phyloP scores from a whole-genome alignment of 2,329 filamentous ascomycete genomes.

The Beauveria asiatica region DNA sequence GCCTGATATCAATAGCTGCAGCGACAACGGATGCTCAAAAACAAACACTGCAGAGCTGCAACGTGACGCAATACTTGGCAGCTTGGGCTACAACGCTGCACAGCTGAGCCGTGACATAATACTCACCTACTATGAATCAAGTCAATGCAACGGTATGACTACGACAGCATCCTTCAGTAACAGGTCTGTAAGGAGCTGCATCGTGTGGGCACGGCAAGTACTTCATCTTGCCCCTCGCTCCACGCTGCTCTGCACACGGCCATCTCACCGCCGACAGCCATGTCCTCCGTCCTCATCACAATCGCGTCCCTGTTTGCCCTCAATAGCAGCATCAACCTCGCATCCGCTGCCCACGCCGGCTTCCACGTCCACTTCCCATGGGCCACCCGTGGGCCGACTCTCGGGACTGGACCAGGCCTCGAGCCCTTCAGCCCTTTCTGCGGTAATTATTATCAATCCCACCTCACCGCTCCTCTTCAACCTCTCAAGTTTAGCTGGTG shows the following conservation, averaged over 20 bases:
- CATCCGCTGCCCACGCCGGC: background rate
- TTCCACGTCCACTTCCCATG: conserved; percentile 5
- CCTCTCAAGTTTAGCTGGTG: background rate
- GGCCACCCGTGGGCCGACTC: background rate
- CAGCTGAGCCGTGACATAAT: too few relatives aligned
- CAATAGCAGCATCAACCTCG: background rate
- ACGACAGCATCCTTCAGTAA: too few relatives aligned
- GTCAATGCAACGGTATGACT: too few relatives aligned
- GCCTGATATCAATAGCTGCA: too few relatives aligned
- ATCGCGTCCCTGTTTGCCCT: background rate
- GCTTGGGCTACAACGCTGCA: too few relatives aligned
- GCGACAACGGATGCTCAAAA: too few relatives aligned
- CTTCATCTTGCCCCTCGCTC: background rate
- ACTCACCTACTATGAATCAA: too few relatives aligned
- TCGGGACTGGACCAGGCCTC: background rate
- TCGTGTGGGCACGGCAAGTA: background rate
- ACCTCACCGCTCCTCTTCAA: too few relatives aligned
- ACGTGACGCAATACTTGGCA: too few relatives aligned
- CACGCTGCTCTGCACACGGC: background rate
- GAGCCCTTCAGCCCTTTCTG: background rate
- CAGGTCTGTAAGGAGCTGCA: background rate
- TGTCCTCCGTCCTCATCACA: background rate
- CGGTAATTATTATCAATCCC: background rate
- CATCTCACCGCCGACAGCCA: background rate
- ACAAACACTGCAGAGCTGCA: too few relatives aligned